phyloP scores from a whole-genome alignment of 2,329 filamentous ascomycete genomes.

The Fusarium caatingaense region DNA sequence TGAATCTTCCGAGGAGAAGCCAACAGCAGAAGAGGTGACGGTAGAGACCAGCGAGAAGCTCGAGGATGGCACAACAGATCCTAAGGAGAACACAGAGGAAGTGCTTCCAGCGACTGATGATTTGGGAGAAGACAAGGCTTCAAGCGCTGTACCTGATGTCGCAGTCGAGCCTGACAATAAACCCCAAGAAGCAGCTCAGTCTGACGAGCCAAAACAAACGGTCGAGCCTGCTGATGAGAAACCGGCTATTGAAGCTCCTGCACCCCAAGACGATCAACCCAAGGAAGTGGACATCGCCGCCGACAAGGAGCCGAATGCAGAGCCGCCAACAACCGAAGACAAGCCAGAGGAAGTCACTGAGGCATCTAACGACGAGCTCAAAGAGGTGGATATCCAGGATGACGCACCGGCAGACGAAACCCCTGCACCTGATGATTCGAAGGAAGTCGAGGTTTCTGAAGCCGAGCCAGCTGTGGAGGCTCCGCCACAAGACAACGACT shows the following conservation, averaged over 20 bases:
- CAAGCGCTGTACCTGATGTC: not conserved
- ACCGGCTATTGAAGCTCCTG: not conserved
- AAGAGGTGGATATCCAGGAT: not conserved
- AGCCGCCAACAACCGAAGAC: not conserved
- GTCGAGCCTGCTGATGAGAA: not conserved
- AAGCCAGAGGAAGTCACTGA: constrained; percentile 8
- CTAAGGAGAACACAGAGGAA: constrained; percentile 17
- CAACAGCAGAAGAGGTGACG: not conserved
- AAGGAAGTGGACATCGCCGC: not conserved
- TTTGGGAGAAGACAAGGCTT: not conserved
- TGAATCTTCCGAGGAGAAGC: constrained; percentile 12
- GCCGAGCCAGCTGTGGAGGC: constrained; percentile 1
- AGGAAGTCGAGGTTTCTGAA: not conserved
- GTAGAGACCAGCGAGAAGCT: not conserved
- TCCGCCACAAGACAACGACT: not conserved
- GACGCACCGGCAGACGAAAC: not conserved
- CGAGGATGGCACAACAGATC: constrained; percentile 1
- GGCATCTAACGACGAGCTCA: constrained; percentile 1
- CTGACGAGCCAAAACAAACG: not conserved
- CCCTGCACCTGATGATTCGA: not conserved
- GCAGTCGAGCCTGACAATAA: constrained; percentile 3
- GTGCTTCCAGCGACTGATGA: not conserved
- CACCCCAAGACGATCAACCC: not conserved
- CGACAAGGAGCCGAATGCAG: constrained; percentile 11
- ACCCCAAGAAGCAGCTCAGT: not conserved